Evolutionary conservation across 257 asterid species (phyloP), one percentile per base, ranked within the genome.

Genomic region (Lavandula angustifolia): DNA sequence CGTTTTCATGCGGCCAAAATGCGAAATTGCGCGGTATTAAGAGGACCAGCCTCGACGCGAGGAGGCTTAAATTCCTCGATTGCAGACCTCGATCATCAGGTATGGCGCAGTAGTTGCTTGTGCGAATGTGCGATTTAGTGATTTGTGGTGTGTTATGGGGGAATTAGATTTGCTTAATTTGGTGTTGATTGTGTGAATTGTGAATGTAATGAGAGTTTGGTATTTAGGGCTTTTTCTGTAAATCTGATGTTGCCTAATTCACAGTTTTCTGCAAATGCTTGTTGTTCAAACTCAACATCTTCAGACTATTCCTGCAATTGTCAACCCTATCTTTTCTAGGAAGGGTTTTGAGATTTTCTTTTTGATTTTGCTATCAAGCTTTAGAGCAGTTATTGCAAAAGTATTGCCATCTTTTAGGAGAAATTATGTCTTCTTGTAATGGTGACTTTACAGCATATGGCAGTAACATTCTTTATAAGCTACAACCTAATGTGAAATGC

Each of bases 61-160:
- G 78, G 51, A 73, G 69, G 64, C 63, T 78, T 53, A 76, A 74
- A 29, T 44, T 73, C 62, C 60, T 75, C 74, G 69, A 80, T 78
- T 79, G 34, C 31, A 68, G 80, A 57, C 77, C 89, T 80, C 86
- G 68, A 31, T 49, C 74, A 43, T 74, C 91, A 78, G 96, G 98
- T 88, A 78, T 10, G 60, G 27, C 2, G 3, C 42, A 50, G 54
- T 44, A 5, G 27, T 2, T 22, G 27, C 27, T 22, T 55, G n/a
- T 55, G 61, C 31, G 42, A 69, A 52, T 43, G 41, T 60, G 33
- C 40, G 42, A 4, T 53, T 57, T 40, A 2, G n/a, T 52, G 59
- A n/a, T 22, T 18, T 44, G 8, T 53, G 52, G 37, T 11, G 10
- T 41, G 44, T 9, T 7, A 1, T 48, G 54, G 14, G 1, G 68